Base-by-base conservation (phyloP, 2,329 filamentous ascomycete genomes). In the Sphaerulina populicola region DNA sequence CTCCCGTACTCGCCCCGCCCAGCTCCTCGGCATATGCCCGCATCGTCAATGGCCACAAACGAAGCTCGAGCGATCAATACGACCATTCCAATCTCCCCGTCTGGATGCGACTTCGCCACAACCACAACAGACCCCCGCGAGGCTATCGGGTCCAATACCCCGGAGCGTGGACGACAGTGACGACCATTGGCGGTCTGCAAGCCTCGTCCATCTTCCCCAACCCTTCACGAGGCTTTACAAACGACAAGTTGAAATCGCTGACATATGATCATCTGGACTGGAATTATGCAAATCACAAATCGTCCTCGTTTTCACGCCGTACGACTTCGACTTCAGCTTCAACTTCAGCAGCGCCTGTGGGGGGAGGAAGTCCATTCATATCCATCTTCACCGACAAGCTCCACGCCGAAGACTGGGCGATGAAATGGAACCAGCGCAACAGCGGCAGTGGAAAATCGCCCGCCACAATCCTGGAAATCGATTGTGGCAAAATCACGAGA, bases 91-190 rank as follows among this genome's bases (percentile, higher is more conserved):
- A 48, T 27, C 47, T 50, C 6, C 50, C 52, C 11, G 44, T 54
- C 38, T 54, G 52, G 52, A 54, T 54, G 52, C 47, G 52, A 23
- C 44, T 54, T 12, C 42, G 52, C 21, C 52, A 54, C 39, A 47
- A 47, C 23, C 23, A 27, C 33, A 40, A 15, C 38, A 54, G 50
- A 38, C 52, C 52, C 23, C 27, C 31, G 1, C 39, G 43, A n/a
- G 52, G 47, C 42, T 51, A 54, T 38, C 47, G 52, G 11, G 52
- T 54, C 10, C 52, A 54, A 31, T 50, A 49, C 14, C 41, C 44
- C 35, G 47, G 48, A 15, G 52, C 52, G 3, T 45, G 48, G 47
- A 50, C 42, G 8, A 50, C 47, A 12, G 38, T 50, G 9, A 54
- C 47, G 10, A 47, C 47, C 5, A 35, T 54, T 18, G 52, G 52